Percentiles rank a stretch among this genome's conserved stretches.
phyloP scores from a whole-genome alignment of 2,329 filamentous ascomycete genomes.

The Hymenoscyphus infarciens region DNA sequence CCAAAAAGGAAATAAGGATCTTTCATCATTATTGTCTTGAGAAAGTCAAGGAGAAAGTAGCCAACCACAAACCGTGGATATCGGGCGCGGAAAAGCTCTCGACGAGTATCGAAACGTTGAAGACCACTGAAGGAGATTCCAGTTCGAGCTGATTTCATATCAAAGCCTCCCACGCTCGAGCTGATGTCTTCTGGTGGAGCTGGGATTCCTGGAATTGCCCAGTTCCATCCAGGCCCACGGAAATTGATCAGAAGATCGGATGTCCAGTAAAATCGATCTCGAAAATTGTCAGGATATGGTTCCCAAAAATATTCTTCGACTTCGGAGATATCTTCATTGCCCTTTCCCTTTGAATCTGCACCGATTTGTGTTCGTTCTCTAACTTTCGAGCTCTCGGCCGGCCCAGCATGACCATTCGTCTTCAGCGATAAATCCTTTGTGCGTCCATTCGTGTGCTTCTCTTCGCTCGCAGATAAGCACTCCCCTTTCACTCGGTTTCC shows the following conservation, averaged over 20 bases:
- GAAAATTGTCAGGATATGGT: conserved; percentile 50
- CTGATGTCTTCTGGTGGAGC: conserved; percentile 43
- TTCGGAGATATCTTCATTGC: conserved; percentile 21
- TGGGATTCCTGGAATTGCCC: conserved; percentile 49
- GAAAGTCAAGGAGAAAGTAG: conserved; percentile 67
- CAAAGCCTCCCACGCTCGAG: conserved; percentile 36
- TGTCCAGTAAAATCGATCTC: conserved; percentile 52
- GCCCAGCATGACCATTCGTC: conserved; percentile 10
- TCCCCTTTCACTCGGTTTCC: neutral
- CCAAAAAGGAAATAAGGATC: conserved; percentile 75
- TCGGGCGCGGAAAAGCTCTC: conserved; percentile 44
- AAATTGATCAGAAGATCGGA: conserved; percentile 53
- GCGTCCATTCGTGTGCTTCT: neutral
- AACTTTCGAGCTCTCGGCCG: neutral
- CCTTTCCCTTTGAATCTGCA: conserved; percentile 7
- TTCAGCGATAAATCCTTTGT: neutral
- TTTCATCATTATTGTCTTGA: conserved; percentile 65
- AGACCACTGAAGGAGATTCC: conserved; percentile 45
- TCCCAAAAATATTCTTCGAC: conserved; percentile 57
- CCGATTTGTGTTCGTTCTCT: conserved; percentile 6
- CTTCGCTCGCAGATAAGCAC: neutral
- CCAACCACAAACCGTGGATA: conserved; percentile 47
- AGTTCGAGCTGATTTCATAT: conserved; percentile 36
- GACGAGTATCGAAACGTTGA: conserved; percentile 41
- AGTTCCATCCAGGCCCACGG: conserved; percentile 58